phyloP scores from a whole-genome alignment of 345 rosid species.

The Brassica nigra region DNA sequence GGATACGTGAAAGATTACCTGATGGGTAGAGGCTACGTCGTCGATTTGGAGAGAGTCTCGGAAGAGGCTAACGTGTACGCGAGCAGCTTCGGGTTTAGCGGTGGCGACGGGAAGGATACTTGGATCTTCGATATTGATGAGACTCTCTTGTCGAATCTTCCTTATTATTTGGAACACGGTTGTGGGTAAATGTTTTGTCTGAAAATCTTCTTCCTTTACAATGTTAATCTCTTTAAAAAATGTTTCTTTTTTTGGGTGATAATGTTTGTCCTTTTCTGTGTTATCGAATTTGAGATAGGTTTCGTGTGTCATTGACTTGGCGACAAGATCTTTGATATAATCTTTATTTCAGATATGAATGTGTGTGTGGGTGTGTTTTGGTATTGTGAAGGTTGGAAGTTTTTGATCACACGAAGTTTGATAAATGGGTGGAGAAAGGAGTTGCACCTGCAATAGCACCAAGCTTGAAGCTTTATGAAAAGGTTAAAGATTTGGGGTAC shows the following conservation, averaged over 20 bases:
- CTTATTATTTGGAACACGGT: conserved; percentile 69
- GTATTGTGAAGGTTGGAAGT: conserved; percentile 59
- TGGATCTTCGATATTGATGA: conserved; percentile 95
- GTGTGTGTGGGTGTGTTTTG: conserved; percentile 4
- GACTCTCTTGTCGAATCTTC: conserved; percentile 86
- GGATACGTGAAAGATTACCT: conserved; percentile 63
- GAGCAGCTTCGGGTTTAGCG: conserved; percentile 50
- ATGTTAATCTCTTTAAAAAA: background rate
- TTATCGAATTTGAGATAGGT: background rate
- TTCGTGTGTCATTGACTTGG: conserved; percentile 4
- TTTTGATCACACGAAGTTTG: conserved; percentile 62
- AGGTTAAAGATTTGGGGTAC: conserved; percentile 62
- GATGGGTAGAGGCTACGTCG: conserved; percentile 52
- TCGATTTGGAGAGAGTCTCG: conserved; percentile 65
- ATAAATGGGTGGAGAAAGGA: conserved; percentile 81
- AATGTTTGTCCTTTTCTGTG: background rate
- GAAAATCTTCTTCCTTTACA: background rate
- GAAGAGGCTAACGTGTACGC: conserved; percentile 66
- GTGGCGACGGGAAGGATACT: conserved; percentile 58
- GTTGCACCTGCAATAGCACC: conserved; percentile 68
- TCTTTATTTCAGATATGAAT: background rate
- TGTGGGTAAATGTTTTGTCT: conserved; percentile 60
- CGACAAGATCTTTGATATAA: background rate
- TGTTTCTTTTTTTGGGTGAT: background rate
- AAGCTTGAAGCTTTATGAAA: conserved; percentile 71